Percentiles rank a stretch among this genome's conserved stretches.
phyloP scores from a whole-genome alignment of 352 stramenopile species.

The Pythium dissimile region DNA sequence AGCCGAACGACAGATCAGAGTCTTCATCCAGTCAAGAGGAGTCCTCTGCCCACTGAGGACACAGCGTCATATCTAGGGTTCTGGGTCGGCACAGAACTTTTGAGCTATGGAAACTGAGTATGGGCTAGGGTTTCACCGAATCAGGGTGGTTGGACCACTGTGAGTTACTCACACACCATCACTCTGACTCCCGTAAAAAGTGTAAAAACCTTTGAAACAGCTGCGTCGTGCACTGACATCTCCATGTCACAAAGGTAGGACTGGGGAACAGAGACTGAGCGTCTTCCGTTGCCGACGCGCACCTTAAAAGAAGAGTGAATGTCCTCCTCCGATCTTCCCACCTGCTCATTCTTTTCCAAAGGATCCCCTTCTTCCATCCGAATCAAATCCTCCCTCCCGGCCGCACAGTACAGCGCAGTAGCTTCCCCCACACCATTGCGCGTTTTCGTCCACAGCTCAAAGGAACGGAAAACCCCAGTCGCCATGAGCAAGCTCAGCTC shows the following conservation, averaged over 20 bases:
- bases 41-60: no score
- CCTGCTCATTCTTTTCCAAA: no score
- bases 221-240: background rate
- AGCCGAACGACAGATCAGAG: no score
- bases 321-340: constrained; percentile 8
- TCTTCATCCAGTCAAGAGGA: no score
- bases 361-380: background rate
- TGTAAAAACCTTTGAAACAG: constrained; percentile 3
- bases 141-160: background rate
- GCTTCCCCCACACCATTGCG: no score
- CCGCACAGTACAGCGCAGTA: no score
- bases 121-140: background rate
- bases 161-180: constrained; percentile 1
- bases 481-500: constrained; percentile 46
- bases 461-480: background rate
- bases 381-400: background rate
- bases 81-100: no score
- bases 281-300: constrained; percentile 2
- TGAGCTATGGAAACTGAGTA: constrained; percentile 6
- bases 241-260: constrained; percentile 7
- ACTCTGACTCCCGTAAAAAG: constrained; percentile 12
- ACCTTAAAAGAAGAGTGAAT: background rate
- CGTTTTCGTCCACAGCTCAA: background rate
- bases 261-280: background rate
- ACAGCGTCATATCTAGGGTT: no score